phyloP scores from a whole-genome alignment of 2,329 filamentous ascomycete genomes.

The Cryphonectria radicalis region DNA sequence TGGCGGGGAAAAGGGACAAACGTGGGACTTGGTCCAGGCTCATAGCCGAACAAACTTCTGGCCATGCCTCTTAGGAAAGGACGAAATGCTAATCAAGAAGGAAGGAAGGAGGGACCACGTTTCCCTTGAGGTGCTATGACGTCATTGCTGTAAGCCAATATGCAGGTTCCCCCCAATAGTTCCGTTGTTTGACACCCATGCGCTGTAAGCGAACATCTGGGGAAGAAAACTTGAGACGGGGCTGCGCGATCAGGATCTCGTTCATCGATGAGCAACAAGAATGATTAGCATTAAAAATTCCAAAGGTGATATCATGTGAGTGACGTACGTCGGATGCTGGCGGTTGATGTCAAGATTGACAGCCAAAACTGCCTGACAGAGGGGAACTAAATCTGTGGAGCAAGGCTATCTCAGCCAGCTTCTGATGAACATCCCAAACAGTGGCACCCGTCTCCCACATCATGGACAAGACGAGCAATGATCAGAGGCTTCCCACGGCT shows the following conservation, averaged over 20 bases:
- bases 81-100: not conserved
- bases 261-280: not conserved
- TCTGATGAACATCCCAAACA: slow-evolving; percentile 5
- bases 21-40: not conserved
- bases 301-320: not conserved
- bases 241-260: not conserved
- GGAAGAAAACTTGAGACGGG: not conserved
- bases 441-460: slow-evolving; percentile 10
- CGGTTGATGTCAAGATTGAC: not conserved
- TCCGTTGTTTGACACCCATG: not conserved
- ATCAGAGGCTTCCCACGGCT: slow-evolving; percentile 15
- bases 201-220: not conserved
- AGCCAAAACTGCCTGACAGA: not conserved
- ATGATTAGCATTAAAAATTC: not conserved
- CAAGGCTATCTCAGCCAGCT: not conserved
- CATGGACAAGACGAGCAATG: slow-evolving; percentile 20
- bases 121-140: not conserved
- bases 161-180: slow-evolving; percentile 1
- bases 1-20: not conserved
- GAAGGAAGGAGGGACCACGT: not conserved
- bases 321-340: slow-evolving; percentile 14
- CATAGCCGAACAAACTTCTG: not conserved
- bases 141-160: not conserved
- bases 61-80: not conserved
- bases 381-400: slow-evolving; percentile 6